Base-by-base conservation (phyloP, 495 filamentous ascomycete genomes). In the Penicillium longicatenatum region DNA sequence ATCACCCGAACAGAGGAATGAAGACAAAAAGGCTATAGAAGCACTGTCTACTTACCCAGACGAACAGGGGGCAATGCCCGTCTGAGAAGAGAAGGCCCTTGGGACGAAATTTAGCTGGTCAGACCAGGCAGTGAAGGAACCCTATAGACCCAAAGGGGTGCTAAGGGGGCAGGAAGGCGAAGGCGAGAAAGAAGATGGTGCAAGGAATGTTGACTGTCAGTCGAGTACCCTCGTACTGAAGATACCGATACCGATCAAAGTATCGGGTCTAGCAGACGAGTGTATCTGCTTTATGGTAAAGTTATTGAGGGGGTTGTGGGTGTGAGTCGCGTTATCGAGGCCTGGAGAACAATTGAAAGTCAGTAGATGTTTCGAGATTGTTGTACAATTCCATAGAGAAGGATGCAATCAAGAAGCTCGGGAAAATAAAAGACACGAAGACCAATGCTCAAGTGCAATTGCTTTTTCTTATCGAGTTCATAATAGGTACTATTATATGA, bases 81-180 rank as follows among this genome's bases (percentile, higher is more conserved):
- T 80, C 85, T 88, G 89, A 90, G 88, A 82, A 93, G 87, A 92
- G 90, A 91, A 92, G 91, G 90, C 91, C 90, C 91, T 93, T 62
- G 72, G 72, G 67, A 59, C 59, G 70, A 68, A 70, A 77, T 76
- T 67, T 69, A 76, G 82, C 82, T 83, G 87, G 72, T 63, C 64
- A 69, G 78, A 82, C 79, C 84, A 85, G 82, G 78, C 80, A 66
- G 73, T 70, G 71, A 66, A 67, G 76, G 83, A 62, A 67, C 72
- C 62, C 51, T 55, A 65, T 50, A 63, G 62, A 62, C 72, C 70
- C 43, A 52, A 67, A 74, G 69, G 77, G 76, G 71, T 84, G 89
- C 93, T 94, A 96, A 80, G 91, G 92, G 78, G 91, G 92, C 70
- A 88, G 87, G 65, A 88, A 88, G 68, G 88, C 90, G 71, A 92